Evolutionary conservation across 768 basidiomycete species (phyloP), one percentile per base, ranked within the genome.

Genomic region (Suillus clintonianus): DNA sequence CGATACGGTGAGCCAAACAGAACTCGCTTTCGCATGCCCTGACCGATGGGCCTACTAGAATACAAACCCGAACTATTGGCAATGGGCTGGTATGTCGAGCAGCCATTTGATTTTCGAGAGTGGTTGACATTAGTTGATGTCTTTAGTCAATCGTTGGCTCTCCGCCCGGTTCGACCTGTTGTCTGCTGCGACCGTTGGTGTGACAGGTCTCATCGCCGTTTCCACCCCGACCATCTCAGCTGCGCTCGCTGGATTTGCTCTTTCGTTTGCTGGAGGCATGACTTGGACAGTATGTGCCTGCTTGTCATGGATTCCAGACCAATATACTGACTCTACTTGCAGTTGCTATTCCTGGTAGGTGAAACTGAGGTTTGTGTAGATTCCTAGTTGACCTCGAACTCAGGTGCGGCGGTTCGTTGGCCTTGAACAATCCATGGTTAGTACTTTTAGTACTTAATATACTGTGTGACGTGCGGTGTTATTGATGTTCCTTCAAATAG

Each of bases 351-450:
- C 76, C 77, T 89, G 78, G 89, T 86, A 63, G 69, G 77, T 41
- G 11, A 19, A 8, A 57, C 6, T 41, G 32, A 19, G 6, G n/a
- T 34, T 51, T 51, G 27, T 56, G n/a, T 36, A 54, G 42, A 56
- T 47, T 41, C 60, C 45, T 22, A 56, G 34, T 60, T 60, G 27
- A 62, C 22, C 62, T 64, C 39, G 17, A 30, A 61, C 24, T 50
- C 63, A 83, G 81, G 88, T 94, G 55, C 85, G 92, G 58, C 85
- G 92, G 51, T 94, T 94, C 66, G 94, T 96, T 34, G 87, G 91
- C 22, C 79, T 97, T 22, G 94, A 97, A 71, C 95, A 97, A 75
- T 91, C 91, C 14, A 95, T 97, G 94, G 95, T 92, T 63, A 61
- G 74, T 32, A 17, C n/a, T n/a, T n/a, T n/a, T n/a, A n/a, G n/a